Conservation (phyloP, 2,329 filamentous ascomycete genomes). For the Aureobasidium leucospermi region DNA sequence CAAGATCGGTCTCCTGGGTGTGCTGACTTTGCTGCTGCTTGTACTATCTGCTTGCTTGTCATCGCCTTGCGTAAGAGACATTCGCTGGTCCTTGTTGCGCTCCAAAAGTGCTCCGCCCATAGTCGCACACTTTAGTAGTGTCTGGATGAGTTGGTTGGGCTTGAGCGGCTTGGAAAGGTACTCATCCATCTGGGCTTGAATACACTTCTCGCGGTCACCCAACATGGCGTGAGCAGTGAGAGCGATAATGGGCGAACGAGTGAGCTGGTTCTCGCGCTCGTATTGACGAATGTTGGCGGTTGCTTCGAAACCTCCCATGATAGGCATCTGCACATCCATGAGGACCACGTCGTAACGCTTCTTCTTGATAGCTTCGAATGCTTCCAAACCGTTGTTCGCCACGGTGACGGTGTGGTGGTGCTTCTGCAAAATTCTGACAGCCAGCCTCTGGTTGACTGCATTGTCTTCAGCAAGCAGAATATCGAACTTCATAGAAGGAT, state of each 20-base stretch:
- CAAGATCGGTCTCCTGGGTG: constrained; percentile 27
- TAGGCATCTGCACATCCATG: constrained; percentile 99
- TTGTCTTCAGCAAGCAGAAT: constrained; percentile 96
- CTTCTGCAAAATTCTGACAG: constrained; percentile 94
- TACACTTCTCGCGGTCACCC: constrained; percentile 95
- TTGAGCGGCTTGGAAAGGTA: constrained; percentile 95
- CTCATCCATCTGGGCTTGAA: constrained; percentile 98
- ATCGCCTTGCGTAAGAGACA: constrained; percentile 18
- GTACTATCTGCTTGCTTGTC: constrained; percentile 3
- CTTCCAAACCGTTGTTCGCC: constrained; percentile 89
- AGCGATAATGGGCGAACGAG: constrained; percentile 89
- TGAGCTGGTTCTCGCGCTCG: constrained; percentile 70
- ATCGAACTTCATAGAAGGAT: constrained; percentile 92
- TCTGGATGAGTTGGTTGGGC: constrained; percentile 95
- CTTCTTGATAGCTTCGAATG: constrained; percentile 83
- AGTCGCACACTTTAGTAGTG: constrained; percentile 92
- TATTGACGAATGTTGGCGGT: constrained; percentile 95
- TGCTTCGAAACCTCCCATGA: constrained; percentile 98
- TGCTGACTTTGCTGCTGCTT: constrained; percentile 9
- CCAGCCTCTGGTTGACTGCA: constrained; percentile 89
- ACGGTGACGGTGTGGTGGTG: constrained; percentile 91
- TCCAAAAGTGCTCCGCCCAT: constrained; percentile 77
- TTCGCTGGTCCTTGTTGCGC: constrained; percentile 53
- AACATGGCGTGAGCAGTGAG: constrained; percentile 98
- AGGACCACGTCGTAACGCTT: constrained; percentile 93